Evolutionary conservation across 2,329 filamentous ascomycete species (phyloP).

Genomic region (Fusarium beomiforme): DNA sequence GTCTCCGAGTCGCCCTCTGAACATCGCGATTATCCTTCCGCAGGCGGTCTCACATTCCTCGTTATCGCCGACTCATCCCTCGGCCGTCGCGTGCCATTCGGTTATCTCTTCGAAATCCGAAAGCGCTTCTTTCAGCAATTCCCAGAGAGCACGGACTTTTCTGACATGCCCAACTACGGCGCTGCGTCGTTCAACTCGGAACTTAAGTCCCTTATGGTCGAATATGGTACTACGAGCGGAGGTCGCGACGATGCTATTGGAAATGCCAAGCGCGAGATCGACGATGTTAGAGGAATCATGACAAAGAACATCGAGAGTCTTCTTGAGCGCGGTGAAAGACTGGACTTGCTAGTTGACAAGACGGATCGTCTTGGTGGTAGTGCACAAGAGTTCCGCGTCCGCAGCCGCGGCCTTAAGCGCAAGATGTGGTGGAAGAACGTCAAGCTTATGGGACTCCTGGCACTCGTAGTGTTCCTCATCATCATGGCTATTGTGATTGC

Average conservation of each 20-base stretch:
- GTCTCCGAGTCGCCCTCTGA: slow-evolving; percentile 83
- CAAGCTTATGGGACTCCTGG: slow-evolving; percentile 86
- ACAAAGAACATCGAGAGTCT: slow-evolving; percentile 93
- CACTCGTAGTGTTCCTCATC: slow-evolving; percentile 72
- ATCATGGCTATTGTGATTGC: slow-evolving; percentile 65
- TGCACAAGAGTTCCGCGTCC: slow-evolving; percentile 88
- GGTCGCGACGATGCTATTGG: slow-evolving; percentile 83
- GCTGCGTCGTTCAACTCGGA: slow-evolving; percentile 86
- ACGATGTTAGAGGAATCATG: slow-evolving; percentile 93
- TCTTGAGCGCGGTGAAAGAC: slow-evolving; percentile 88
- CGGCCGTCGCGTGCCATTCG: slow-evolving; percentile 90
- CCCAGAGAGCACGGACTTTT: slow-evolving; percentile 74
- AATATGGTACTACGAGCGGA: slow-evolving; percentile 81
- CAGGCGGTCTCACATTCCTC: slow-evolving; percentile 89
- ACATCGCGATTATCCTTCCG: slow-evolving; percentile 66
- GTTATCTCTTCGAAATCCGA: slow-evolving; percentile 90
- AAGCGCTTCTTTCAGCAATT: slow-evolving; percentile 83
- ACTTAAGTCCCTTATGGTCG: slow-evolving; percentile 80
- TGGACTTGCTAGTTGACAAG: slow-evolving; percentile 95
- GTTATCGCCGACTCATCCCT: slow-evolving; percentile 85
- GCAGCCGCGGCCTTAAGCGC: slow-evolving; percentile 85
- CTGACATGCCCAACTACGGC: slow-evolving; percentile 85
- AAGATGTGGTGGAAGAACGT: slow-evolving; percentile 99
- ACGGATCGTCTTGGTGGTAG: slow-evolving; percentile 90
- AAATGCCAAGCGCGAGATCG: slow-evolving; percentile 89